phyloP scores from a whole-genome alignment of 768 basidiomycete species.

The Rossbeevera mucosa region DNA sequence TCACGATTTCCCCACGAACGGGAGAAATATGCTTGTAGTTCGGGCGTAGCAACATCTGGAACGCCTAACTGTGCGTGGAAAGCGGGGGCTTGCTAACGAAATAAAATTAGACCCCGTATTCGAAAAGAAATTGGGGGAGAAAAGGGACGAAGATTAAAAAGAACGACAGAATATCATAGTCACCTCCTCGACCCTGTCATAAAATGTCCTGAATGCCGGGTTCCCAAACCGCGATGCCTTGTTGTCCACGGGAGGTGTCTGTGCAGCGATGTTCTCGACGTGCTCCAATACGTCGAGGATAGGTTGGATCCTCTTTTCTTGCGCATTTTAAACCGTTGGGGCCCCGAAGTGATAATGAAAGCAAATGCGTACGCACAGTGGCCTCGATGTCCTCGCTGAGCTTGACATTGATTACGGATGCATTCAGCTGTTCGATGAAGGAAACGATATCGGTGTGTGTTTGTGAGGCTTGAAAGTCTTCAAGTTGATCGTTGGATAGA shows the following conservation, averaged over 20 bases:
- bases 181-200: slow-evolving; percentile 76
- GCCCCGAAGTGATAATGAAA: background rate
- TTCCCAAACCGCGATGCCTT: slow-evolving; percentile 92
- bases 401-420: slow-evolving; percentile 69
- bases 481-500: slow-evolving; percentile 70
- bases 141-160: background rate
- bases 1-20: slow-evolving; percentile 90
- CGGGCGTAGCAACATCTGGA: slow-evolving; percentile 53
- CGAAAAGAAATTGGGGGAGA: slow-evolving; percentile 11
- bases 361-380: slow-evolving; percentile 43
- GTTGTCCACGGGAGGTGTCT: slow-evolving; percentile 85
- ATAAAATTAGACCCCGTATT: background rate
- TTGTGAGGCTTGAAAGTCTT: slow-evolving; percentile 71
- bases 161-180: slow-evolving; percentile 3
- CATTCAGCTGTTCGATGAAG: slow-evolving; percentile 74
- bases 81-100: slow-evolving; percentile 45
- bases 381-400: slow-evolving; percentile 62
- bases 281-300: slow-evolving; percentile 61
- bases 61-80: slow-evolving; percentile 64
- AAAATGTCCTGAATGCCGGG: slow-evolving; percentile 91
- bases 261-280: slow-evolving; percentile 61
- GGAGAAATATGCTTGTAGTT: slow-evolving; percentile 75
- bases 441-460: slow-evolving; percentile 63
- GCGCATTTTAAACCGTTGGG: slow-evolving; percentile 1
- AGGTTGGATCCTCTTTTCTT: slow-evolving; percentile 54